Evolutionary conservation across 768 basidiomycete genomes (phyloP).

Genomic region (Tulasnella sp.): DNA sequence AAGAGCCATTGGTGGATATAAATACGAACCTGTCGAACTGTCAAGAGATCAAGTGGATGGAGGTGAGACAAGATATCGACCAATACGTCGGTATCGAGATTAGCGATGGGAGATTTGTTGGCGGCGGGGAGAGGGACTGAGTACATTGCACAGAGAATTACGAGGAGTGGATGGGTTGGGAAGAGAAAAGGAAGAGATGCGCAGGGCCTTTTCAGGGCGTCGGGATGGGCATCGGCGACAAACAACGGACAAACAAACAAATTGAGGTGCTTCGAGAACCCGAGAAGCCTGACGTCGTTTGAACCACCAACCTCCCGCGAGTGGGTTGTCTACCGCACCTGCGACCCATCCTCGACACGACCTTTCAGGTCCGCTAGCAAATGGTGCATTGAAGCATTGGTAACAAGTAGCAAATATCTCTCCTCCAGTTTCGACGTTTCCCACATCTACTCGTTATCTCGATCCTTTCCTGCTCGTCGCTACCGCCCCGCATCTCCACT

Average conservation of each 20-base stretch:
- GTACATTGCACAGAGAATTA: conserved; percentile 24
- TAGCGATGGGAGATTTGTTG: conserved; percentile 4
- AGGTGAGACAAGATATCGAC: conserved; percentile 19
- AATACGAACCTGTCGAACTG: conserved; percentile 7
- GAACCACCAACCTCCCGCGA: conserved; percentile 10
- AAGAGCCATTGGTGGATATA: background rate
- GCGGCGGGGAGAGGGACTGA: conserved; percentile 16
- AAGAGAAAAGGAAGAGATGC: conserved; percentile 11
- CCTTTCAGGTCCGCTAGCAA: background rate
- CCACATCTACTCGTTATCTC: conserved; percentile 7
- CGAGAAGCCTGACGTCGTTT: conserved; percentile 14
- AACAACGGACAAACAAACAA: conserved; percentile 10
- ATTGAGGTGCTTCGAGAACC: conserved; percentile 11
- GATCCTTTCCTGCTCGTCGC: background rate
- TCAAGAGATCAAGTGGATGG: background rate
- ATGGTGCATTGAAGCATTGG: background rate
- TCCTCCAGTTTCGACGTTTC: conserved; percentile 17
- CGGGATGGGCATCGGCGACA: background rate
- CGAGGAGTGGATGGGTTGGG: conserved; percentile 5
- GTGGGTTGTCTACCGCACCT: conserved; percentile 21
- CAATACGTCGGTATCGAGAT: conserved; percentile 26
- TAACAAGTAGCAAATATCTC: conserved; percentile 9
- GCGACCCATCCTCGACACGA: conserved; percentile 10
- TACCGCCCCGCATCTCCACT: conserved; percentile 15
- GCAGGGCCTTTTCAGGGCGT: conserved; percentile 4